phyloP scores from a whole-genome alignment of 371 early-diverging fungal genomes.

The Mucor lusitanicus region DNA sequence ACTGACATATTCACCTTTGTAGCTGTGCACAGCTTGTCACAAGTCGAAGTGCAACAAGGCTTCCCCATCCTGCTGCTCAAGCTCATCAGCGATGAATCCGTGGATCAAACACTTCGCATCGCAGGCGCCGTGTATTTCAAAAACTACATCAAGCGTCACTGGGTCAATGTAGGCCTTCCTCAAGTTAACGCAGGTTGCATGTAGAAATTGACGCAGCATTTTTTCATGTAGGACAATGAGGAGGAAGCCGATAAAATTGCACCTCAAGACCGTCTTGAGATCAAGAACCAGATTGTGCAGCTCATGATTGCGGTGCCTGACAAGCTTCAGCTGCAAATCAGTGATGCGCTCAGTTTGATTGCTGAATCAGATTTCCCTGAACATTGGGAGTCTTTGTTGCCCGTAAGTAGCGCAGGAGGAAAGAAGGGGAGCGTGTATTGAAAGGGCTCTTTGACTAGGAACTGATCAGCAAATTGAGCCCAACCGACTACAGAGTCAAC shows the following conservation, averaged over 20 bases:
- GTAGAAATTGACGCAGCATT: not conserved
- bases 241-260: constrained; percentile 59
- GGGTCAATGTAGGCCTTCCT: constrained; percentile 69
- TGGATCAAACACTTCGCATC: constrained; percentile 69
- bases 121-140: constrained; percentile 92
- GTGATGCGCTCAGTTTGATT: constrained; percentile 90
- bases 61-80: constrained; percentile 77
- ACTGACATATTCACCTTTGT: constrained; percentile 2
- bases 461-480: constrained; percentile 75
- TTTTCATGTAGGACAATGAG: constrained; percentile 46
- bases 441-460: constrained; percentile 45
- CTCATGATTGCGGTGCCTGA: constrained; percentile 84
- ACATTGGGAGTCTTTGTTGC: constrained; percentile 84
- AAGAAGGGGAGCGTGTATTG: not conserved
- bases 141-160: constrained; percentile 88
- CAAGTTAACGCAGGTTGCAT: not conserved
- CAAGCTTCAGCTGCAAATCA: constrained; percentile 85
- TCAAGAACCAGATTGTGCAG: constrained; percentile 82
- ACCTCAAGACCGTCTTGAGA: constrained; percentile 70
- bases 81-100: constrained; percentile 61
- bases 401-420: constrained; percentile 45
- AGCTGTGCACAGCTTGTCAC: constrained; percentile 69
- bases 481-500: constrained; percentile 79
- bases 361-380: constrained; percentile 92
- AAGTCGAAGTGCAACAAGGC: constrained; percentile 67